Evolutionary conservation across 1,284 basidiomycete species (phyloP).

Genomic region (Ustilago vetiveriae): DNA sequence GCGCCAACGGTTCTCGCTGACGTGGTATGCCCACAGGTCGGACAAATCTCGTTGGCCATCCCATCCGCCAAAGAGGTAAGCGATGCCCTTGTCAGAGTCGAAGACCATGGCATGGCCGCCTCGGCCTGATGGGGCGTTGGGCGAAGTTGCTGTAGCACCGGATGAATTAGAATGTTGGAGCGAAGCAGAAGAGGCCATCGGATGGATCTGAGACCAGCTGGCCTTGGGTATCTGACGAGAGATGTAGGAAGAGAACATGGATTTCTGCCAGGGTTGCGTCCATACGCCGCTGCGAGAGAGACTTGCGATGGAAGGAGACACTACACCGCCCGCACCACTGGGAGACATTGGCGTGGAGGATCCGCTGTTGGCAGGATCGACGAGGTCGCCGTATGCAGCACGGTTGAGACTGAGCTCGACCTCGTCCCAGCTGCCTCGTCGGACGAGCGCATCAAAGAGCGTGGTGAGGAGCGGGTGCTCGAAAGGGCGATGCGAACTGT

Average conservation of each 20-base stretch:
- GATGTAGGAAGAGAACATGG: conserved; percentile 56
- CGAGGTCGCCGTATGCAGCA: conserved; percentile 48
- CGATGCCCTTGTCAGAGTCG: conserved; percentile 74
- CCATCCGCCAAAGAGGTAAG: conserved; percentile 84
- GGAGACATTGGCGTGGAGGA: conserved; percentile 35
- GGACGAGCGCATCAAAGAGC: conserved; percentile 75
- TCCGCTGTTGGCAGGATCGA: conserved; percentile 17
- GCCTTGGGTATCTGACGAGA: conserved; percentile 45
- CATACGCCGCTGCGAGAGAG: conserved; percentile 33
- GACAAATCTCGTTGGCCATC: conserved; percentile 76
- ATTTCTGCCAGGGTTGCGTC: conserved; percentile 42
- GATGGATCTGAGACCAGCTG: conserved; percentile 49
- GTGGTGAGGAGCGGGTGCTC: conserved; percentile 79
- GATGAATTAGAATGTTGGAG: not conserved
- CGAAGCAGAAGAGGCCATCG: conserved; percentile 8
- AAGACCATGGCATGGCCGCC: conserved; percentile 86
- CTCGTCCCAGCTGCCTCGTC: conserved; percentile 75
- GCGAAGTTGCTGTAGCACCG: not conserved
- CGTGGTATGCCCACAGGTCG: conserved; percentile 81
- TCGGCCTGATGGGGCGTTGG: conserved; percentile 67
- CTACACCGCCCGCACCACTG: conserved; percentile 12
- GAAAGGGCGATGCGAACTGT: conserved; percentile 55
- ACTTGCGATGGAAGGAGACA: conserved; percentile 25
- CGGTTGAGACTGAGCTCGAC: conserved; percentile 70
- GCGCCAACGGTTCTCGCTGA: conserved; percentile 75